A percentile compares a stretch with the other conserved stretches of the same genome.
Evolutionary conservation across 495 filamentous ascomycete genomes (phyloP).

Genomic region (Cairneyella variabilis): DNA sequence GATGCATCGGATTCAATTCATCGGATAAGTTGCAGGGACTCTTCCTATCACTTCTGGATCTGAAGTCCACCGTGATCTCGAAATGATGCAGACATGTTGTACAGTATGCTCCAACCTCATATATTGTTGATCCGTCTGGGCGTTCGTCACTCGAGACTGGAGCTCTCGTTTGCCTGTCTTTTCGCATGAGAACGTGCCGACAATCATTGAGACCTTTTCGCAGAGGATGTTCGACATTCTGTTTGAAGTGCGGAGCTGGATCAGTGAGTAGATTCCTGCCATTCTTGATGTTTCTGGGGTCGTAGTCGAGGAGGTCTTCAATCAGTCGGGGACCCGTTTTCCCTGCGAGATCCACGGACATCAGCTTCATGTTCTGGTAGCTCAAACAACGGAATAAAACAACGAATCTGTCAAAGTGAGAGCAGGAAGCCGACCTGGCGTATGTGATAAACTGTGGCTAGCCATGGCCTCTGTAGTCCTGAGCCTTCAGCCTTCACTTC

Average conservation of each 20-base stretch:
- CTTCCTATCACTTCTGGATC: background rate
- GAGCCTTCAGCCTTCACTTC: constrained; percentile 5
- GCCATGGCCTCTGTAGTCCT: constrained; percentile 16
- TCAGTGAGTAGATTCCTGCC: constrained; percentile 23
- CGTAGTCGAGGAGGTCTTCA: constrained; percentile 27
- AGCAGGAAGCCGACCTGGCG: constrained; percentile 18
- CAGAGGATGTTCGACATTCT: background rate
- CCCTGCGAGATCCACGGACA: constrained; percentile 10
- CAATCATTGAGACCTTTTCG: constrained; percentile 19
- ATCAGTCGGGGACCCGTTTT: constrained; percentile 26
- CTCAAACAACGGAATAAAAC: background rate
- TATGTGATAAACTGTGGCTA: background rate
- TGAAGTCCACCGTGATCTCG: constrained; percentile 18
- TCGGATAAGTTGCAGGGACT: constrained; percentile 18
- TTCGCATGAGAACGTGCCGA: constrained; percentile 23
- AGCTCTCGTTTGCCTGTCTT: constrained; percentile 7
- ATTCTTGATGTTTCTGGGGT: constrained; percentile 9
- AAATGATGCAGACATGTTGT: constrained; percentile 21
- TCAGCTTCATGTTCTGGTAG: constrained; percentile 9
- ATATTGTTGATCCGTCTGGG: constrained; percentile 6
- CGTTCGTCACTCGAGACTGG: constrained; percentile 15
- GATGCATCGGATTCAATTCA: constrained; percentile 22
- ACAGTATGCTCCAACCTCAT: constrained; percentile 23
- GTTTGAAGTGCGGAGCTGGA: constrained; percentile 15
- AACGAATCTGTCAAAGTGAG: background rate